Conservation (phyloP, 345 rosid genomes). For the Populus alba region DNA sequence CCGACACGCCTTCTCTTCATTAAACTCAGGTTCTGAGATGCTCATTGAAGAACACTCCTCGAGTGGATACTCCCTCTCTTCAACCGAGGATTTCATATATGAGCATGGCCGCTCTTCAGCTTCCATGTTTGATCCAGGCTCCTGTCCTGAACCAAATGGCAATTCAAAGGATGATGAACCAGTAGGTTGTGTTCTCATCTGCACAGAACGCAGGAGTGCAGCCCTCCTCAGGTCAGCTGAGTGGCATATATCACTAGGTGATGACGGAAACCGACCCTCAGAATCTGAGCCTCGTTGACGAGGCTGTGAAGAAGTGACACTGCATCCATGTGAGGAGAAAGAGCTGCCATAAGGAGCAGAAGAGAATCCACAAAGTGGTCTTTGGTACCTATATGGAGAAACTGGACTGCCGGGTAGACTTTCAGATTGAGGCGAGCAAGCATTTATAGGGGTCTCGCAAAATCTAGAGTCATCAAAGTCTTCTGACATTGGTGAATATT, state of each 20-base stretch:
- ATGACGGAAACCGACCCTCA: conserved; percentile 89
- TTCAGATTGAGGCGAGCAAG: conserved; percentile 64
- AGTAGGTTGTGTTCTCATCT: conserved; percentile 84
- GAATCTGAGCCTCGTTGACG: conserved; percentile 83
- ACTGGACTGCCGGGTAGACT: conserved; percentile 84
- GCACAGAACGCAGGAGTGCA: conserved; percentile 89
- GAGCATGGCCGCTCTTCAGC: conserved; percentile 59
- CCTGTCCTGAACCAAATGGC: conserved; percentile 52
- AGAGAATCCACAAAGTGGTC: conserved; percentile 46
- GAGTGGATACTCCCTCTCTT: conserved; percentile 53
- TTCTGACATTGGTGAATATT: conserved; percentile 96
- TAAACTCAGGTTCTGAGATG: conserved; percentile 39
- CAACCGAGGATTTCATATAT: conserved; percentile 57
- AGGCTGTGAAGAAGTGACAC: conserved; percentile 43
- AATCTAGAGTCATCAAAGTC: conserved; percentile 74
- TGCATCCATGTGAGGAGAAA: conserved; percentile 32
- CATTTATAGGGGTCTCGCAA: conserved; percentile 47
- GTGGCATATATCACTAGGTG: conserved; percentile 97
- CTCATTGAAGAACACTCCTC: conserved; percentile 51
- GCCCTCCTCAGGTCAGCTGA: conserved; percentile 89
- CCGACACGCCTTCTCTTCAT: conserved; percentile 47
- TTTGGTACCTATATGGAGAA: conserved; percentile 72
- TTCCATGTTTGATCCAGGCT: conserved; percentile 42
- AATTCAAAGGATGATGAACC: conserved; percentile 40
- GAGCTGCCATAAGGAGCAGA: conserved; percentile 38